Base-by-base conservation (phyloP, 495 filamentous ascomycete genomes). In the Cairneyella variabilis region DNA sequence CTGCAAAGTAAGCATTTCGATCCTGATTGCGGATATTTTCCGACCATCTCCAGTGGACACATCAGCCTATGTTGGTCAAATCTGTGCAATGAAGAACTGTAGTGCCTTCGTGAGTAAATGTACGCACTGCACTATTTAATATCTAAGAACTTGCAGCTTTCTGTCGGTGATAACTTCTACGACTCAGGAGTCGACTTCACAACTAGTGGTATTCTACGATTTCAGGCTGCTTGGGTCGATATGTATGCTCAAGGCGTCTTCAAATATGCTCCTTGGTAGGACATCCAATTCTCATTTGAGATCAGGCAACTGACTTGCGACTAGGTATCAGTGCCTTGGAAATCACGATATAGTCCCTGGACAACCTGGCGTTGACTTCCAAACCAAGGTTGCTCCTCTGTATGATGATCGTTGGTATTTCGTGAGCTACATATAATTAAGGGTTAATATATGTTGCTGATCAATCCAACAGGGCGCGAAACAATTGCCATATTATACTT, bases 401-500 rank as follows among this genome's bases (percentile, higher is more conserved):
- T 51, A 51, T 23, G 48, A 51, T 22, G 36, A 51, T 41, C 32
- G 48, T 10, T 51, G 48, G 48, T 51, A 51, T n/a, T 41, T 51
- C 18, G 46, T 49, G 37, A 49, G 46, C 37, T 37, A 1, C 16
- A 27, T 17, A 37, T 14, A 21, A 21, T 3, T 36, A 10, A 34
- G 12, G 2, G 21, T 6, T 3, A 36, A 28, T 10, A 3, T n/a
- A 3, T 5, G 16, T 12, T 36, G 28, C 14, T 16, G 26, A 49
- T 7, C 27, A 11, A 22, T 11, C 23, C n/a, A 14, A 5, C n/a
- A 49, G 46, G 46, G 46, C 27, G 37, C 46, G 4, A 17, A 49
- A 37, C n/a, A 23, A 36, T 20, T 49, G 10, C 46, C 46, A 34
- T 49, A 49, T 32, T 49, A 49, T 18, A 49, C 46, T 20, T 49